These are phyloP conservation scores for Cladorrhinum samala DNA, from an alignment of 495 filamentous ascomycete genomes.

Conservation along the genomic window DNA sequence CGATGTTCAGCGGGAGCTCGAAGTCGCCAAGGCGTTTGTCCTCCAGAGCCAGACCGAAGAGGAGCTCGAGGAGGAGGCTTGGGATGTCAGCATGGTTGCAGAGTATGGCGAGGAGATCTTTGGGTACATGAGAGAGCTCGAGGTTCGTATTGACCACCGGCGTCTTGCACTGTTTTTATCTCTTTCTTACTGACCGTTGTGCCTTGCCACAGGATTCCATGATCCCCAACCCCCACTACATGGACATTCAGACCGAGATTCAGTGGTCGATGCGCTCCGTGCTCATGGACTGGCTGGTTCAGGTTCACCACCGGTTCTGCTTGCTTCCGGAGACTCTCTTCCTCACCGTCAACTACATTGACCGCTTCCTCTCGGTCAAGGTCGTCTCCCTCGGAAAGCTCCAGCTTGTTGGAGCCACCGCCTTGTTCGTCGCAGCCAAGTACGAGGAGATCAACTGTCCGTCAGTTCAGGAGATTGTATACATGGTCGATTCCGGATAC, in stretches of 20 bases:
- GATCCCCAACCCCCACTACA: slow-evolving; percentile 84
- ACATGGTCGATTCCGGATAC: slow-evolving; percentile 95
- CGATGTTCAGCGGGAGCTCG: slow-evolving; percentile 59
- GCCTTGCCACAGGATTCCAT: slow-evolving; percentile 58
- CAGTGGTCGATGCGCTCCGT: slow-evolving; percentile 98
- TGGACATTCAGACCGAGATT: slow-evolving; percentile 95
- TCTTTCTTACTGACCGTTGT: slow-evolving; percentile 6
- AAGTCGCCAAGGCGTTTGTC: slow-evolving; percentile 60
- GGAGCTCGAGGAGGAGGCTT: slow-evolving; percentile 78
- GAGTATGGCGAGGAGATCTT: slow-evolving; percentile 97
- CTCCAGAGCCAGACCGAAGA: slow-evolving; percentile 45
- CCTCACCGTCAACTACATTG: slow-evolving; percentile 89
- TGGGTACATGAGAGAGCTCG: slow-evolving; percentile 76
- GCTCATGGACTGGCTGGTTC: slow-evolving; percentile 96
- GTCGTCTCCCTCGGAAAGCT: slow-evolving; percentile 91
- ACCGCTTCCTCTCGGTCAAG: slow-evolving; percentile 92
- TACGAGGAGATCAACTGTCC: slow-evolving; percentile 98
- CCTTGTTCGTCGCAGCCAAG: slow-evolving; percentile 93
- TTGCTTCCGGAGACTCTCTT: slow-evolving; percentile 93
- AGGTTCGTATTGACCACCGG: slow-evolving; percentile 53
- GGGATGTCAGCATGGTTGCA: slow-evolving; percentile 96
- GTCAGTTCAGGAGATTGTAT: slow-evolving; percentile 89
- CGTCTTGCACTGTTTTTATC: neutral
- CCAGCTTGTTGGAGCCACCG: slow-evolving; percentile 92
- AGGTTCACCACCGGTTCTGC: slow-evolving; percentile 87